Evolutionary conservation across 2,329 filamentous ascomycete genomes (phyloP), one percentile per base, ranked within the genome.

Genomic region (Nemania abortiva): DNA sequence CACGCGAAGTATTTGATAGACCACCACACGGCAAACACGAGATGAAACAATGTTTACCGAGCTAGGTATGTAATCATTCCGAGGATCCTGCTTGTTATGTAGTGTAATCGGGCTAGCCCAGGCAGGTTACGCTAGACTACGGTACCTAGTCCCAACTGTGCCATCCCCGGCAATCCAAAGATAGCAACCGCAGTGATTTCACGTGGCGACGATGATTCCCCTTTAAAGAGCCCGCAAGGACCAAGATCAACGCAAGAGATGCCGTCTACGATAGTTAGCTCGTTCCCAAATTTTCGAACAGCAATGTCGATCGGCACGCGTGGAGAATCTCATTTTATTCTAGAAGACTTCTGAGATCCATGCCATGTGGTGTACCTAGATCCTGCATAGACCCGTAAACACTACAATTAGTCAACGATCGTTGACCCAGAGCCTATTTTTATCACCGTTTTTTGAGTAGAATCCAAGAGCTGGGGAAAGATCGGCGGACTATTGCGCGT

Each of bases 191-290:
- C 58, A 29, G 55, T 42, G 20, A 59, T 54, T 59, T 64, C 60
- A 68, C 60, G 65, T 68, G 66, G 66, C 53, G 66, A 54, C 52
- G 62, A 65, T 66, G 45, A 3, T 53, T 69, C 27, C 63, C 31
- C 29, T 10, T 62, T 68, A 3, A 9, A 63, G 39, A n/a, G 20
- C 39, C 39, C 52, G 6, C 22, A 22, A 42, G 49, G 42, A 63
- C 29, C 29, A 53, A 22, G 61, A 68, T 63, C 59, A 58, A 27
- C 59, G 37, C 34, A n/a, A 24, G 34, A 37, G 52, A 42, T 24
- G 34, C 49, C 49, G 10, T 39, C 39, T 42, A 42, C 18, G 15
- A 31, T 11, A 37, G 11, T 37, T 31, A 55, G 50, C 31, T 31
- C 6, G 18, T 56, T 58, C 45, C 63, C 52, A 50, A 57, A 61